Conservation (phyloP, 768 basidiomycete genomes). For the Rhodotorula sphaerocarpa region DNA sequence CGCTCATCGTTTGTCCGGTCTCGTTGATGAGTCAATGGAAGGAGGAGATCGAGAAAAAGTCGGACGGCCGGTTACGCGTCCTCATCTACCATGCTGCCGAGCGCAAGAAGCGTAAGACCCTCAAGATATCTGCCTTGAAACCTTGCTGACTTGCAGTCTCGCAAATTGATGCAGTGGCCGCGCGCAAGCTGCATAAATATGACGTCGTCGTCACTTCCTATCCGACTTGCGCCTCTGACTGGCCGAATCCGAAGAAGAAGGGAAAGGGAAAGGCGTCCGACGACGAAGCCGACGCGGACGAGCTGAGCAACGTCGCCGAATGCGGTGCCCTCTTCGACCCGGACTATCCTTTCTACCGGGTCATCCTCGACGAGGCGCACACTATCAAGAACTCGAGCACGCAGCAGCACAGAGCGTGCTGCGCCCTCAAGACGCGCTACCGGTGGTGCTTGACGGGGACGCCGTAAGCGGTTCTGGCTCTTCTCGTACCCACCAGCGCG, state of each 20-base stretch:
- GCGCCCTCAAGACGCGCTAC: slow-evolving; percentile 64
- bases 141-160: too few species aligned
- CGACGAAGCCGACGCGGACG: slow-evolving; percentile 32
- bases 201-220: slow-evolving; percentile 80
- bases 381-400: slow-evolving; percentile 80
- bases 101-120: slow-evolving; percentile 60
- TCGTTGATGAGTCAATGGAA: slow-evolving; percentile 87
- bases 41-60: slow-evolving; percentile 57
- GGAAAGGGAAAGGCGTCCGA: not conserved
- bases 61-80: slow-evolving; percentile 60
- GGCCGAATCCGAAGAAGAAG: slow-evolving; percentile 46
- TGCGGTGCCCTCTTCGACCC: slow-evolving; percentile 56
- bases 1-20: slow-evolving; percentile 78
- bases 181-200: slow-evolving; percentile 43
- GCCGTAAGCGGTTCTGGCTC: slow-evolving; percentile 14
- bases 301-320: slow-evolving; percentile 43
- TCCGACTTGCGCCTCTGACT: slow-evolving; percentile 70
- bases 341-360: slow-evolving; percentile 70
- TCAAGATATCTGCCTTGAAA: too few species aligned
- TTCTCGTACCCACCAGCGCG: not conserved
- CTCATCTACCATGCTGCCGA: slow-evolving; percentile 82
- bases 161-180: too few species aligned
- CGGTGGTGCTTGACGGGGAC: slow-evolving; percentile 85
- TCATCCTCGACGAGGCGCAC: slow-evolving; percentile 71
- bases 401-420: slow-evolving; percentile 59